phyloP scores from a whole-genome alignment of 2,329 filamentous ascomycete species.

The Sporothrix inflata region DNA sequence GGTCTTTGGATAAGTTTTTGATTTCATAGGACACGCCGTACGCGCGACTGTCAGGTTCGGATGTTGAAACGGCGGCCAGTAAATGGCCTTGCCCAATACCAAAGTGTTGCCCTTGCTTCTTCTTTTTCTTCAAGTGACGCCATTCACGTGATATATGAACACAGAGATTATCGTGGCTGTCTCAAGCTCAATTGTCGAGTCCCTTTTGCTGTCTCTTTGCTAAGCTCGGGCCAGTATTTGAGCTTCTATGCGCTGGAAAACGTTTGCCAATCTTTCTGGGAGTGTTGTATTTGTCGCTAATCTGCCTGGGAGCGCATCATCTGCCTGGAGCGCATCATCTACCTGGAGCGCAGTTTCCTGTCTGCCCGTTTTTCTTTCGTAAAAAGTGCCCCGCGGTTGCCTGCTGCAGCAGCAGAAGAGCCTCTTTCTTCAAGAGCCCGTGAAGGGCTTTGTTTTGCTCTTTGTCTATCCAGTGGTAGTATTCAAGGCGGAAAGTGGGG shows the following conservation, averaged over 20 bases:
- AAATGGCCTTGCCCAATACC: slow-evolving; percentile 9
- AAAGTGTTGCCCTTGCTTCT: slow-evolving; percentile 23
- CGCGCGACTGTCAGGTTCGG: background rate
- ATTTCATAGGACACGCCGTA: slow-evolving; percentile 14
- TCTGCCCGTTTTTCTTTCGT: background rate
- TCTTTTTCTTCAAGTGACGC: background rate
- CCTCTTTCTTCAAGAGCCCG: background rate
- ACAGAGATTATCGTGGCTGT: background rate
- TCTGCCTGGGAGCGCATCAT: background rate
- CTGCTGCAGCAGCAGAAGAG: background rate
- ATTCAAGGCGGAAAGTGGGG: background rate
- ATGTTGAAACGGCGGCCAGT: slow-evolving; percentile 1
- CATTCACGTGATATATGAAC: background rate
- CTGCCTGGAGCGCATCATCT: background rate
- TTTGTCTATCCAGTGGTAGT: background rate
- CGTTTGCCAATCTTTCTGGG: background rate
- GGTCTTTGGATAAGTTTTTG: background rate
- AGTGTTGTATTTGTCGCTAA: slow-evolving; percentile 1
- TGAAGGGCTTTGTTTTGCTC: background rate
- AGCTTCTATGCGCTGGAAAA: background rate
- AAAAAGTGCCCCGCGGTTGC: background rate
- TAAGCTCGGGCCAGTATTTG: background rate
- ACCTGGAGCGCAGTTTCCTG: background rate
- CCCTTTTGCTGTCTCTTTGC: background rate
- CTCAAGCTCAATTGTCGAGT: background rate